Evolutionary conservation across 2,329 filamentous ascomycete species (phyloP), one percentile per base, ranked within the genome.

Genomic region (Epichloe hybrida): DNA sequence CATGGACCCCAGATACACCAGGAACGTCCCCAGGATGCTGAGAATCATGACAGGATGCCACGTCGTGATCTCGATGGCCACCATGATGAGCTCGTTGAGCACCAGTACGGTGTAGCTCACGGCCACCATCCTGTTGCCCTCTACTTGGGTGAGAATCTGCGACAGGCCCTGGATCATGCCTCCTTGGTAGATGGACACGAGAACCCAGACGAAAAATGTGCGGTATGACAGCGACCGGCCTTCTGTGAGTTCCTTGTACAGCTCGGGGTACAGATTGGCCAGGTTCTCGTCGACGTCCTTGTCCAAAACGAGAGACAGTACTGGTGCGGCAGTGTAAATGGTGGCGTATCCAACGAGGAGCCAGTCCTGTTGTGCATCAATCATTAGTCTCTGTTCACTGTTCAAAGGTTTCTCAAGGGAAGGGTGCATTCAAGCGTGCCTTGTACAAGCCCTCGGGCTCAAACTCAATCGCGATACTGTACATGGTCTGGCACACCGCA

Each of bases 131-230:
- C 72, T 74, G 12, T 76, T 73, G 1, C 81, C 77, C 56, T 88
- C 81, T 3, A 87, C 82, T 54, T 87, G 84, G 3, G 93, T 86
- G 21, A 98, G 77, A 15, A 98, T 74, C 66, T 98, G 90, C 0
- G 86, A 84, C 12, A 96, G 77, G n/a, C 91, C 90, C 69, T 98
- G 91, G 61, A 98, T 97, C 64, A 97, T 84, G 56, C 86, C 80
- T 48, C 93, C 93, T 66, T 98, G 93, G 68, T 98, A 98, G 57
- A 98, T 81, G 38, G 87, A 94, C 11, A 98, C 88, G 15, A 89
- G 75, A 5, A 97, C 88, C 94, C 94, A 98, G 55, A 91, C 82
- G 71, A 96, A 95, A 71, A 98, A 98, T 11, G 89, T 95, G 50
- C 85, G 82, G 68, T 97, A 97, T 48, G 84, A 90, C 17, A 98